Evolutionary conservation across 139 green algal genomes (phyloP), one percentile per base, ranked within the genome.

Genomic region (Tetradesmus lagerheimii): DNA sequence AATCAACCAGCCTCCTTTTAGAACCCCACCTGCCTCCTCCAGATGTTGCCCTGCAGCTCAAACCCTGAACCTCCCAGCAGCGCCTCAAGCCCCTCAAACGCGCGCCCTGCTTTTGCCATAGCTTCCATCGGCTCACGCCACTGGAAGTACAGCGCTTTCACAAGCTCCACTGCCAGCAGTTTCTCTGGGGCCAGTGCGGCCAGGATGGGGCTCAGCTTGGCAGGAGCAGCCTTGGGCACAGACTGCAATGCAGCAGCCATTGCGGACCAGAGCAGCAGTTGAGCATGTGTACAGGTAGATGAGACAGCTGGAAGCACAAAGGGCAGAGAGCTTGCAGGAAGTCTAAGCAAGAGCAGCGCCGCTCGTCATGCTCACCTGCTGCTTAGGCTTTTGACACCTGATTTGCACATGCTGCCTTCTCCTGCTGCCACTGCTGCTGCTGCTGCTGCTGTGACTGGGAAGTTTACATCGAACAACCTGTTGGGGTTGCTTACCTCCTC

Each of bases 81-180:
- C 67, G 93, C 91, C 90, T 98, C 96, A 75, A 98, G 90, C 1
- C 96, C 96, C 47, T 98, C 94, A 75, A 98, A 98, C 1, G 97
- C 96, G 2, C 84, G 88, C 1, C 97, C 96, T 35, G 96, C 96
- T 43, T 89, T 91, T 31, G 80, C 64, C 80, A 98, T 89, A 38
- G 96, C 94, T 74, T 90, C 87, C 38, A 98, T 94, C 2, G 96
- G 96, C 39, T 79, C 87, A 83, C 90, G 62, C 96, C 96, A 98
- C 88, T 71, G 12, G 25, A 80, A 82, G 53, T 94, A 96, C 89
- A 95, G 39, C 87, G 91, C 90, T 83, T 93, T 94, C 1, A 90
- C 94, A 14, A 98, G 92, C 31, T 91, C 88, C 47, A 97, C 92
- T 2, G 95, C 95, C 31, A 92, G 92, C 53, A 89, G 89, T 50